Evolutionary conservation across 2,329 filamentous ascomycete species (phyloP), one percentile per base, ranked within the genome.

Genomic region (Paracamarosporium sp.): DNA sequence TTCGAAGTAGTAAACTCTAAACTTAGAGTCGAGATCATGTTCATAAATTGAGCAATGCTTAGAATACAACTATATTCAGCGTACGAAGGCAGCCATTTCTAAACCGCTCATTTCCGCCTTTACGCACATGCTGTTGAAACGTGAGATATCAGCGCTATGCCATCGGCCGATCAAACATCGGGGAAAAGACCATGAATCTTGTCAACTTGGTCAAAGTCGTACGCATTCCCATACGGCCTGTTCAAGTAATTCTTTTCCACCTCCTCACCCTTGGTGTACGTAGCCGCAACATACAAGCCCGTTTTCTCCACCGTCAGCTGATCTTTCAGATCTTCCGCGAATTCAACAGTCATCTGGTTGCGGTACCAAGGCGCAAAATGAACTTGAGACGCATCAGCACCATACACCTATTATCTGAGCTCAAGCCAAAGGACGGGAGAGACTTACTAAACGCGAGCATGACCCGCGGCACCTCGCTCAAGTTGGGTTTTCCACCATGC

Each of bases 141-240:
- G n/a, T n/a, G n/a, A n/a, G n/a, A n/a, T n/a, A n/a, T n/a, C n/a
- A n/a, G n/a, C n/a, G n/a, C n/a, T n/a, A n/a, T n/a, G n/a, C 11
- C n/a, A 8, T n/a, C 38, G 11, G 9, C 38, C 15, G 38, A 44
- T 47, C 28, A 47, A 22, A 28, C n/a, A 24, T 50, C 52, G 71
- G 44, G n/a, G 9, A 72, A 73, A 1, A 72, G 28, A 5, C 61
- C 64, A 15, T 71, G 63, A 20, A 74, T 57, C 51, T 62, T 70
- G 3, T 73, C 61, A 1, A 57, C 53, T 70, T 88, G 86, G 54
- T 82, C 75, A 65, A 88, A 88, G 67, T 88, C 81, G 74, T 88
- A 88, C 20, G 81, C 83, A 67, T 88, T 88, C 0, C 86, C 86
- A 67, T 85, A 88, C 1, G 79, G 82, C 53, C 85, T 72, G 45